These are phyloP conservation scores for Gossypium aridum DNA, from an alignment of 441 rosid genomes.

Conservation along the genomic window DNA sequence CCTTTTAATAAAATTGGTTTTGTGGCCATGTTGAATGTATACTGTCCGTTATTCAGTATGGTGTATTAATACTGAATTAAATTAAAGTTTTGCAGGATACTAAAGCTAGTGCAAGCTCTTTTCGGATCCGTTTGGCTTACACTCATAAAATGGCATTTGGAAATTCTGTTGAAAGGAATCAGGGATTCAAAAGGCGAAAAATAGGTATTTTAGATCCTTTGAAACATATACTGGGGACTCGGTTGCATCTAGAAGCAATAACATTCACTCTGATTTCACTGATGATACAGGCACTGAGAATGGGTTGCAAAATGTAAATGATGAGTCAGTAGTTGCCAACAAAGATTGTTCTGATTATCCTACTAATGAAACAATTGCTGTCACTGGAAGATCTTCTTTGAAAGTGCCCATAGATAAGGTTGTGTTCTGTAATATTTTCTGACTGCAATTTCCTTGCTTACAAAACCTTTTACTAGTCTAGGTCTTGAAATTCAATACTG, in stretches of 20 bases:
- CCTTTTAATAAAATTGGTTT: not conserved
- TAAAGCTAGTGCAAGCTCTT: constrained; percentile 50
- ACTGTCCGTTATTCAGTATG: not conserved
- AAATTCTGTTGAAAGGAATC: constrained; percentile 30
- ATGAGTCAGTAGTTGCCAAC: constrained; percentile 12
- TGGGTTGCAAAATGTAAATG: constrained; percentile 25
- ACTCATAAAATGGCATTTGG: constrained; percentile 28
- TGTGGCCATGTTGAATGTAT: not conserved
- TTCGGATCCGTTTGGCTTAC: constrained; percentile 69
- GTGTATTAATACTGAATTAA: constrained; percentile 20
- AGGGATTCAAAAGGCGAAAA: constrained; percentile 62
- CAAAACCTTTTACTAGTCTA: not conserved
- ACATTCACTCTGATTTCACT: not conserved
- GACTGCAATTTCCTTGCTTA: not conserved
- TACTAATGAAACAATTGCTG: constrained; percentile 13
- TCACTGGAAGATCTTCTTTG: constrained; percentile 12
- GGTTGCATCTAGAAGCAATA: constrained; percentile 1
- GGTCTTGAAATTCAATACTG: constrained; percentile 5
- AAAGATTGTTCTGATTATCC: constrained; percentile 16
- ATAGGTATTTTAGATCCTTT: constrained; percentile 34
- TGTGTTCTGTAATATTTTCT: constrained; percentile 1
- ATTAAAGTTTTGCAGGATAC: constrained; percentile 63
- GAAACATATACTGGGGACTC: not conserved
- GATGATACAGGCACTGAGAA: constrained; percentile 30
- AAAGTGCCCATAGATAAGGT: constrained; percentile 49